phyloP scores from a whole-genome alignment of 2,329 filamentous ascomycete genomes.

The Penicillium verrucosum region DNA sequence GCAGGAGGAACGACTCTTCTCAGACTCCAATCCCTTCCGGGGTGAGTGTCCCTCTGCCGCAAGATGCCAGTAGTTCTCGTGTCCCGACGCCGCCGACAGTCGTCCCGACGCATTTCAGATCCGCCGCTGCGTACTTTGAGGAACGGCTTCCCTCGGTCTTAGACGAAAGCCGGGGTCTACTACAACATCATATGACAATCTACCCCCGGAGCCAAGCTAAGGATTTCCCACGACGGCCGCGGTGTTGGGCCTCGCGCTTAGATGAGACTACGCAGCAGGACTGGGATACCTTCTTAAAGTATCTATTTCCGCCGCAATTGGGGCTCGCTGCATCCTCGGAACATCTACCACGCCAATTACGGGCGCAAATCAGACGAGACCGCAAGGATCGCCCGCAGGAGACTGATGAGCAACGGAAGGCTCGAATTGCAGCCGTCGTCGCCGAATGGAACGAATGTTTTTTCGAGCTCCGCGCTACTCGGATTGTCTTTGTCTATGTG shows the following conservation, averaged over 20 bases:
- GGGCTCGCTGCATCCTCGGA: slow-evolving; percentile 37
- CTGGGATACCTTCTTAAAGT: slow-evolving; percentile 44
- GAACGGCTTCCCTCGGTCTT: slow-evolving; percentile 32
- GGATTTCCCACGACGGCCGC: slow-evolving; percentile 42
- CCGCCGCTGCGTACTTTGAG: slow-evolving; percentile 39
- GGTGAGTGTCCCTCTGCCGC: slow-evolving; percentile 16
- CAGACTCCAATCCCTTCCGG: slow-evolving; percentile 19
- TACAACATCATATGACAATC: slow-evolving; percentile 41
- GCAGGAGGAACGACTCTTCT: slow-evolving; percentile 17
- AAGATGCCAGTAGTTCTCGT: slow-evolving; percentile 20
- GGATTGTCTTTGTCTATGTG: slow-evolving; percentile 36
- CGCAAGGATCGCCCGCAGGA: slow-evolving; percentile 44
- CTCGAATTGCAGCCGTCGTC: slow-evolving; percentile 39
- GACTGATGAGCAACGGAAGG: slow-evolving; percentile 39
- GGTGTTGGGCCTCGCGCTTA: slow-evolving; percentile 37
- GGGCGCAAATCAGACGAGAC: slow-evolving; percentile 41
- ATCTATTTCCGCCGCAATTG: slow-evolving; percentile 41
- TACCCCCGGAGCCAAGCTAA: slow-evolving; percentile 42
- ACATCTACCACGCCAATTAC: slow-evolving; percentile 37
- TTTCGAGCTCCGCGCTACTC: slow-evolving; percentile 37
- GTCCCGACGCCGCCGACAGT: slow-evolving; percentile 9
- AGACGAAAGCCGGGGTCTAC: slow-evolving; percentile 23
- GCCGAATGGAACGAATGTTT: slow-evolving; percentile 46
- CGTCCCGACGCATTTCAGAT: slow-evolving; percentile 34
- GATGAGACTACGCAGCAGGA: slow-evolving; percentile 41